phyloP scores from a whole-genome alignment of 2,329 filamentous ascomycete genomes.

The Paecilomyces niveus region DNA sequence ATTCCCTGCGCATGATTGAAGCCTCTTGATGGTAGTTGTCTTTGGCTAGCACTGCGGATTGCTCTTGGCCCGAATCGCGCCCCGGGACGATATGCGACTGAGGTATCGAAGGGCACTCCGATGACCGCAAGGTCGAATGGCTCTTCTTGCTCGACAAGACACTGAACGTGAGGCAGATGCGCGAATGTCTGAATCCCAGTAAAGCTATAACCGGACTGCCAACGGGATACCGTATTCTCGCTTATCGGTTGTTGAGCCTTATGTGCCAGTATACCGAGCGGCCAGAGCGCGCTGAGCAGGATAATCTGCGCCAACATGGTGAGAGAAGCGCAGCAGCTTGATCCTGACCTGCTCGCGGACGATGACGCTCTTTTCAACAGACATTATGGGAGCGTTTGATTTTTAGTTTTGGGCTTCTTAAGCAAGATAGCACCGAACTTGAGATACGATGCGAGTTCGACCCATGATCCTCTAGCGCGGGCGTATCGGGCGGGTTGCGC shows the following conservation, averaged over 20 bases:
- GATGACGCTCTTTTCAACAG: neutral
- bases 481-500: neutral
- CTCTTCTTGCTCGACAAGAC: neutral
- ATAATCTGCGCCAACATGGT: neutral
- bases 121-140: neutral
- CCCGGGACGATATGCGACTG: neutral
- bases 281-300: neutral
- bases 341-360: neutral
- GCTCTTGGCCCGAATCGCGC: conserved; percentile 1
- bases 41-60: neutral
- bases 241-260: neutral
- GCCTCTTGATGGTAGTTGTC: neutral
- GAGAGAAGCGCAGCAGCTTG: neutral
- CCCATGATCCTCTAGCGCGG: neutral
- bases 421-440: too few species aligned
- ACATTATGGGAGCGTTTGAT: neutral
- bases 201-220: neutral
- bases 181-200: neutral
- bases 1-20: neutral
- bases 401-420: neutral
- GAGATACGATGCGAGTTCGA: too few species aligned
- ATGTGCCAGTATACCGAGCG: neutral
- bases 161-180: neutral
- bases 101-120: neutral
- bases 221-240: neutral